Conservation (phyloP, 2,329 filamentous ascomycete genomes). For the Fusarium dimerum region DNA sequence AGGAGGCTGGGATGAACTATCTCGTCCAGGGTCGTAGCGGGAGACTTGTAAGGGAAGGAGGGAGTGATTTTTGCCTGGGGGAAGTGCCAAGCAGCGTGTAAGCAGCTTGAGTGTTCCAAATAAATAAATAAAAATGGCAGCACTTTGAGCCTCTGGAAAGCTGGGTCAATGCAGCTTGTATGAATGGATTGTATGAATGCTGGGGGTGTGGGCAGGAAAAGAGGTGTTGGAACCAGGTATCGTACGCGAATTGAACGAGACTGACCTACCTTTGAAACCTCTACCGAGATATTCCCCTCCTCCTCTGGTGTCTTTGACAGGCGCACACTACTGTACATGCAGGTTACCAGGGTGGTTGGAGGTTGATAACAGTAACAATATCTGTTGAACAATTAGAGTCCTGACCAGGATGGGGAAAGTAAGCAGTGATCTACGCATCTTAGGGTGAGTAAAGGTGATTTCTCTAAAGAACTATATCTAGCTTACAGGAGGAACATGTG, state of each 20-base stretch:
- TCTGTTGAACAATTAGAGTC: too few species aligned
- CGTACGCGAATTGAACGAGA: too few species aligned
- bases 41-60: not conserved
- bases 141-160: not conserved
- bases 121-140: not conserved
- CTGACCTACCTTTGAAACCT: too few species aligned
- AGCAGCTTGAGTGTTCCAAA: not conserved
- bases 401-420: not conserved
- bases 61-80: not conserved
- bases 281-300: too few species aligned
- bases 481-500: too few species aligned
- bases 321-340: not conserved
- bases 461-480: too few species aligned
- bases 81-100: not conserved
- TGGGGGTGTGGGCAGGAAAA: not conserved
- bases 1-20: constrained; percentile 1
- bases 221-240: too few species aligned
- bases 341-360: not conserved
- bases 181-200: too few species aligned
- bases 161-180: not conserved
- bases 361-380: not conserved
- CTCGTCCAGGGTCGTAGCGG: not conserved
- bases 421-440: not conserved
- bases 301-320: not conserved
- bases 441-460: not conserved